Evolutionary conservation across 2,329 filamentous ascomycete species (phyloP), one percentile per base, ranked within the genome.

Genomic region (Fusarium tuaranense): DNA sequence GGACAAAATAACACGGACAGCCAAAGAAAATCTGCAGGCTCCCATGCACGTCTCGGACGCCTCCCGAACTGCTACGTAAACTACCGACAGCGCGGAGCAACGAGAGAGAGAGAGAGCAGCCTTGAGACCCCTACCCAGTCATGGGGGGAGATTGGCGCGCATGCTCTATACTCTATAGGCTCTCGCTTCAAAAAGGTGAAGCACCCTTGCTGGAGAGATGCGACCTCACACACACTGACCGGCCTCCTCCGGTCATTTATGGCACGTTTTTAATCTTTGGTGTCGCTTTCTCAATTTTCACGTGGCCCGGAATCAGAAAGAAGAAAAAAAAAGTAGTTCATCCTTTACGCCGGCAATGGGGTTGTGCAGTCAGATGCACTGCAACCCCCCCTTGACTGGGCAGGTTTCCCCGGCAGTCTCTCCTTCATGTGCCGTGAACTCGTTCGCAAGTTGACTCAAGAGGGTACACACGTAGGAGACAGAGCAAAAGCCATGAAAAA

Each of bases 11-110:
- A 32, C 18, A 55, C 30, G 18, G 30, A 20, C 14, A 44, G 48
- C 20, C 20, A 62, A n/a, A 41, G 20, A 13, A 66, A 32, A 32
- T 41, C 48, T 70, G 46, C 48, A 36, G 36, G 58, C 34, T 18
- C 59, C 72, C 68, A 72, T 67, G 65, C 72, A 72, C 53, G 62
- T 67, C 69, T 74, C 71, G 72, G 72, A 66, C 72, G 71, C 62
- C 72, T 75, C 68, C 72, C 72, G 72, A 74, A 68, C 67, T 73
- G 63, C 53, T 68, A 74, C 67, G 63, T 61, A 68, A 71, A 58
- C 34, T 57, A 72, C 51, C 67, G 44, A 59, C 55, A 71, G 67
- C 25, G 38, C 36, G 61, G 64, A 20, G 57, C 51, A 14, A 27
- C 41, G 25, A 57, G 63, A 18, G 32, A 34, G 32, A 12, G 32